A percentile compares a stretch with the other conserved stretches of the same genome.
phyloP scores from a whole-genome alignment of 1,139 yeast genomes.

The Suhomyces wounanorum region DNA sequence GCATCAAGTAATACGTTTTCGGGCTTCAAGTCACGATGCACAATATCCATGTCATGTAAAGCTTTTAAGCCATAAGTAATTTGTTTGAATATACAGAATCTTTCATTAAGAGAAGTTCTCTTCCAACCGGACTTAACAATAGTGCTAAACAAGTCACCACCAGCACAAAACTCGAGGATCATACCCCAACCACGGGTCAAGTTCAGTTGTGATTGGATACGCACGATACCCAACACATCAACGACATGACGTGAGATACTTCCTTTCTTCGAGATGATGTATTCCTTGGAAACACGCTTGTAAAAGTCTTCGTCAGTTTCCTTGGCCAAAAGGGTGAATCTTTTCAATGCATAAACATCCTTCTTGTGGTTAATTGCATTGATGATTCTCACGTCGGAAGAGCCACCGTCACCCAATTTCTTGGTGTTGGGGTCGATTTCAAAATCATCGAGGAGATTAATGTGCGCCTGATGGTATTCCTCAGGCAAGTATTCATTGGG shows the following conservation, averaged over 20 bases:
- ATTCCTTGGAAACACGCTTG: conserved; percentile 64
- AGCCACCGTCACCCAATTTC: conserved; percentile 71
- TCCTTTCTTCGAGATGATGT: conserved; percentile 55
- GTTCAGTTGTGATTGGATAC: conserved; percentile 56
- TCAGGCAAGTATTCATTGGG: conserved; percentile 68
- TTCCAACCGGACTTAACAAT: conserved; percentile 53
- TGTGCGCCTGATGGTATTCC: conserved; percentile 52
- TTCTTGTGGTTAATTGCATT: conserved; percentile 45
- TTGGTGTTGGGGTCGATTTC: conserved; percentile 51
- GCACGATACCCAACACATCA: conserved; percentile 54
- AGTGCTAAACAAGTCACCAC: conserved; percentile 52
- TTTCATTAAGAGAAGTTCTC: conserved; percentile 46
- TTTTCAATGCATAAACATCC: conserved; percentile 58
- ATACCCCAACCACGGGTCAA: conserved; percentile 77
- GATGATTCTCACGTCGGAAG: conserved; percentile 62
- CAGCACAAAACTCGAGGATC: conserved; percentile 63
- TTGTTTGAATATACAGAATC: conserved; percentile 65
- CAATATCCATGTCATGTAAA: conserved; percentile 58
- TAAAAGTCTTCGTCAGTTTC: conserved; percentile 71
- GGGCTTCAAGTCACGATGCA: conserved; percentile 68
- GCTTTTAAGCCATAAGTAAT: conserved; percentile 52
- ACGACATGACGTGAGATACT: conserved; percentile 59
- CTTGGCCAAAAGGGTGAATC: conserved; percentile 58
- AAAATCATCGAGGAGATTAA: conserved; percentile 59
- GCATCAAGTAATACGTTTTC: conserved; percentile 59